Conservation (phyloP, 1,284 basidiomycete genomes). For the Phellinidium pouzarii region DNA sequence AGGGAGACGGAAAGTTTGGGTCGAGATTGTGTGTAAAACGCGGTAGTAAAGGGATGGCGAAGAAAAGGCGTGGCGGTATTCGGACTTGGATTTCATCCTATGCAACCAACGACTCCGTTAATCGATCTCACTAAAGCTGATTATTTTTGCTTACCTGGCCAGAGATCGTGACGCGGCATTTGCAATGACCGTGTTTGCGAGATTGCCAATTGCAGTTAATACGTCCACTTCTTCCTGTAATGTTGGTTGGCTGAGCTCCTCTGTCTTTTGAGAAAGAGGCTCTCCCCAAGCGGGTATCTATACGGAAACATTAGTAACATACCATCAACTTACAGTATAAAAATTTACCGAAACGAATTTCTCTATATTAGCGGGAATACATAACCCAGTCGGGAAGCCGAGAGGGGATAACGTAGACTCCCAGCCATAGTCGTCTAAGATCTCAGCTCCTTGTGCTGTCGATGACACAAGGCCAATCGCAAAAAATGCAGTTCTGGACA, state of each 20-base stretch:
- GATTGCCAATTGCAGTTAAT: constrained; percentile 84
- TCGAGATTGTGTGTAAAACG: constrained; percentile 79
- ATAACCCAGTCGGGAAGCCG: constrained; percentile 85
- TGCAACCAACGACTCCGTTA: not conserved
- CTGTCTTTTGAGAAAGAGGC: constrained; percentile 37
- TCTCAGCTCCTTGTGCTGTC: constrained; percentile 69
- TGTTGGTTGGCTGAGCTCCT: constrained; percentile 56
- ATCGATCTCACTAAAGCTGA: not conserved
- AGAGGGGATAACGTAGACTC: constrained; percentile 83
- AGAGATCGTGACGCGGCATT: constrained; percentile 86
- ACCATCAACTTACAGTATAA: not conserved
- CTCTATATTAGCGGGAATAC: constrained; percentile 78
- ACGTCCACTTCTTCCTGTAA: constrained; percentile 79
- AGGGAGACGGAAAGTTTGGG: constrained; percentile 83
- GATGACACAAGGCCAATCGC: constrained; percentile 81
- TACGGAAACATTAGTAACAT: not conserved
- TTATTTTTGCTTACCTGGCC: constrained; percentile 51
- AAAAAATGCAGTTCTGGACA: constrained; percentile 86
- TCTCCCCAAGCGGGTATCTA: constrained; percentile 78
- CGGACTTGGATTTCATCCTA: constrained; percentile 78
- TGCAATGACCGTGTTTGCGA: constrained; percentile 94
- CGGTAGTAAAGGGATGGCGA: constrained; percentile 79
- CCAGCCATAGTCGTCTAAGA: constrained; percentile 90
- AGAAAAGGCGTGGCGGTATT: constrained; percentile 69
- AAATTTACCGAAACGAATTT: constrained; percentile 68